Conservation (phyloP, 495 filamentous ascomycete species). For the Penicillium paradoxum region DNA sequence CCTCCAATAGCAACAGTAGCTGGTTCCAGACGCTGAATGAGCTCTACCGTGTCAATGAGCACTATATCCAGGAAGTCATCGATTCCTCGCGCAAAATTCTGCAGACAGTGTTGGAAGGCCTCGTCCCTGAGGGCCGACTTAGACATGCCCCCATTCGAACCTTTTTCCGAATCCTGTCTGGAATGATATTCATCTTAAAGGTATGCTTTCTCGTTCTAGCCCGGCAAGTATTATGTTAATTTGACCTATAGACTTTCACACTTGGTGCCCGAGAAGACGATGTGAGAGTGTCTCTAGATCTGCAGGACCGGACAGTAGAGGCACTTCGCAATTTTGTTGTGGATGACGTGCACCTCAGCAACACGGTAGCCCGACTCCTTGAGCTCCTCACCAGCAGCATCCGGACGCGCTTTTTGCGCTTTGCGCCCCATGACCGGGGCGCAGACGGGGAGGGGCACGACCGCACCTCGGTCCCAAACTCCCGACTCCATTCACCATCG, state of each 20-base stretch:
- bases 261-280: conserved; percentile 87
- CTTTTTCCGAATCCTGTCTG: conserved; percentile 89
- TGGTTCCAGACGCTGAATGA: conserved; percentile 52
- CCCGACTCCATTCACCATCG: conserved; percentile 35
- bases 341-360: conserved; percentile 93
- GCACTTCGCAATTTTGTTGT: conserved; percentile 82
- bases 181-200: conserved; percentile 90
- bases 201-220: conserved; percentile 20
- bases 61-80: conserved; percentile 83
- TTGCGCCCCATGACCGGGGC: conserved; percentile 42
- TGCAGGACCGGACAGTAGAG: conserved; percentile 75
- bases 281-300: conserved; percentile 69
- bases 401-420: conserved; percentile 66
- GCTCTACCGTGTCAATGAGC: conserved; percentile 54
- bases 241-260: conserved; percentile 68
- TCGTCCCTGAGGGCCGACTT: conserved; percentile 77
- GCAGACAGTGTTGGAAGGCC: conserved; percentile 72
- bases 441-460: conserved; percentile 39
- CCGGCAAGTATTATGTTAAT: conserved; percentile 1
- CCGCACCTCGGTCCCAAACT: conserved; percentile 31
- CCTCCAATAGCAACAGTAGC: conserved; percentile 29
- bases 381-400: conserved; percentile 73
- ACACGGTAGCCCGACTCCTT: conserved; percentile 87
- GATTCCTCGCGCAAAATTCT: conserved; percentile 82
- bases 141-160: conserved; percentile 91